Evolutionary conservation across 345 rosid genomes (phyloP).

Genomic region (Reutealis trisperma): DNA sequence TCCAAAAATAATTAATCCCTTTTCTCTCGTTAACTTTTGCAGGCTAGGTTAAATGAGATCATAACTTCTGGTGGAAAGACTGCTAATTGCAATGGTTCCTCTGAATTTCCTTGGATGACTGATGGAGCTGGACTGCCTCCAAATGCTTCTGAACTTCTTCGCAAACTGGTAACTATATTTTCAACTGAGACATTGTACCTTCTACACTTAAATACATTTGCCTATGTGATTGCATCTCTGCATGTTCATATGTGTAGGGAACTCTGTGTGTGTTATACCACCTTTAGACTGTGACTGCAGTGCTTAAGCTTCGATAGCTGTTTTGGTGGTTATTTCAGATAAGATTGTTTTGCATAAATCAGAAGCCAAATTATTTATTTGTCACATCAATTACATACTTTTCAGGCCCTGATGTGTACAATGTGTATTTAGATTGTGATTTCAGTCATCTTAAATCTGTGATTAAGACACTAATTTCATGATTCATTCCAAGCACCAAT

Average conservation of each 20-base stretch:
- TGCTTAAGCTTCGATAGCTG: background rate
- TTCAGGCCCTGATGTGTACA: background rate
- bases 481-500: background rate
- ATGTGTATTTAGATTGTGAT: background rate
- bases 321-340: background rate
- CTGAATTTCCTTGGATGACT: constrained; percentile 88
- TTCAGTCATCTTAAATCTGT: background rate
- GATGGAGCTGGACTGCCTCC: constrained; percentile 97
- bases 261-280: background rate
- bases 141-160: constrained; percentile 75
- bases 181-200: background rate
- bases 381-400: background rate
- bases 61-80: constrained; percentile 62
- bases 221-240: background rate
- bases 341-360: background rate
- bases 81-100: constrained; percentile 45
- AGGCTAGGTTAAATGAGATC: constrained; percentile 91
- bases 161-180: constrained; percentile 55
- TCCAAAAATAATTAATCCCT: background rate
- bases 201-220: background rate
- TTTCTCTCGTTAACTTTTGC: constrained; percentile 26
- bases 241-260: background rate
- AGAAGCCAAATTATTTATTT: background rate
- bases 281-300: background rate
- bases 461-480: background rate